phyloP scores from a whole-genome alignment of 1,284 basidiomycete species.

The Leccinum solheimii region DNA sequence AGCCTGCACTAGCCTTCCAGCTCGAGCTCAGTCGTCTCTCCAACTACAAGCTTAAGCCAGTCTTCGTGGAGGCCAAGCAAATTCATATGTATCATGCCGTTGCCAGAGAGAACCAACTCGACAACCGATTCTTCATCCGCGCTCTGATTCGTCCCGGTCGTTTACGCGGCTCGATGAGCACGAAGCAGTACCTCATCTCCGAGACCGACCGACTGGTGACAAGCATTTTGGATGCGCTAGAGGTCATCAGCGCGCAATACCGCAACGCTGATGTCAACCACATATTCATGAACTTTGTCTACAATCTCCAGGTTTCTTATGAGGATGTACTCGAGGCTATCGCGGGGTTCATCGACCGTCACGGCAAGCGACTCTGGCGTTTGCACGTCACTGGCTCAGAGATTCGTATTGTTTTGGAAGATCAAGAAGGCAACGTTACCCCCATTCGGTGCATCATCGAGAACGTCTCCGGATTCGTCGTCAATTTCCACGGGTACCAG shows the following conservation, averaged over 20 bases:
- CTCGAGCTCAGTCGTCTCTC: conserved; percentile 95
- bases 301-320: conserved; percentile 92
- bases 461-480: conserved; percentile 98
- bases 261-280: conserved; percentile 94
- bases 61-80: conserved; percentile 92
- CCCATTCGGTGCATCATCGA: conserved; percentile 98
- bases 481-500: conserved; percentile 99
- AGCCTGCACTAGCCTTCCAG: conserved; percentile 98
- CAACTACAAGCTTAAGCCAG: conserved; percentile 94
- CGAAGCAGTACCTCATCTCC: conserved; percentile 94
- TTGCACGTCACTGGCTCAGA: conserved; percentile 98
- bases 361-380: conserved; percentile 97
- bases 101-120: conserved; percentile 93
- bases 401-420: conserved; percentile 93
- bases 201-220: conserved; percentile 98
- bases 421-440: conserved; percentile 88
- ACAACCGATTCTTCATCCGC: conserved; percentile 97
- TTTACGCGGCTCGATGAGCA: conserved; percentile 88
- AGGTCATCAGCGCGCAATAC: conserved; percentile 85
- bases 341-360: conserved; percentile 96
- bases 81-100: conserved; percentile 97
- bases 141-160: conserved; percentile 95
- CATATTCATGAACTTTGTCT: conserved; percentile 98
- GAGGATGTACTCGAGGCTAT: conserved; percentile 96
- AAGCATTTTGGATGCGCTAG: conserved; percentile 91